These are phyloP conservation scores for Xylariales sp. DNA, from an alignment of 2,329 filamentous ascomycete genomes.

Conservation along the genomic window DNA sequence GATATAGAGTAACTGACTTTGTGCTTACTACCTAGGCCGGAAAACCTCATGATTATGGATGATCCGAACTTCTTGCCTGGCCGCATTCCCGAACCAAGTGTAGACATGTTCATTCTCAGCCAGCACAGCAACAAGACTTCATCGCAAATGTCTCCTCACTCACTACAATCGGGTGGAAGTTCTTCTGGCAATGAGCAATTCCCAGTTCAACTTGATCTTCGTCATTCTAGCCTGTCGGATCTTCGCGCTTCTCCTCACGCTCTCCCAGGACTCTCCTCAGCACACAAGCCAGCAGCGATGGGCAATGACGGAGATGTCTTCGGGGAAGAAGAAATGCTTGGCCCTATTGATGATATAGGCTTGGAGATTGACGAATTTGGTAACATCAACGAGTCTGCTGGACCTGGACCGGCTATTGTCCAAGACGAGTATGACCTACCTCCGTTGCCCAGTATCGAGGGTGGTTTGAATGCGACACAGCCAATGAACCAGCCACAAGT, in stretches of 20 bases:
- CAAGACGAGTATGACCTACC: conserved; percentile 42
- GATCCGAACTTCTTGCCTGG: conserved; percentile 77
- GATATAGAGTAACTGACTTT: conserved; percentile 9
- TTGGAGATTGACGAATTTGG: conserved; percentile 49
- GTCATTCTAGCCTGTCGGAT: conserved; percentile 18
- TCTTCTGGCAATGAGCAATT: conserved; percentile 15
- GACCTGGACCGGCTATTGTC: conserved; percentile 18
- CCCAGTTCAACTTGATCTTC: conserved; percentile 20
- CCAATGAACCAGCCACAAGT: conserved; percentile 11
- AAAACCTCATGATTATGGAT: conserved; percentile 73
- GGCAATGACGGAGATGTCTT: conserved; percentile 20
- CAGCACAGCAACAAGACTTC: conserved; percentile 25
- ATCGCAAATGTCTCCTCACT: conserved; percentile 22
- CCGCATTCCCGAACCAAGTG: conserved; percentile 53
- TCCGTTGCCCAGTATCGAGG: conserved; percentile 25
- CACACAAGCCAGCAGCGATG: conserved; percentile 17
- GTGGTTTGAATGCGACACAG: conserved; percentile 1
- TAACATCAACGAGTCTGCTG: conserved; percentile 35
- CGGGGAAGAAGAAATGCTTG: conserved; percentile 33
- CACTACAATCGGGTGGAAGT: conserved; percentile 15
- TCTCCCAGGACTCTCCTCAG: conserved; percentile 22
- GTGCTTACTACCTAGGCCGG: conserved; percentile 46
- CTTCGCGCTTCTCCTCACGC: conserved; percentile 18
- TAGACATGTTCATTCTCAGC: conserved; percentile 37
- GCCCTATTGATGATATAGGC: conserved; percentile 35